phyloP scores from a whole-genome alignment of 2,329 filamentous ascomycete genomes.

The Penicillium olsonii region DNA sequence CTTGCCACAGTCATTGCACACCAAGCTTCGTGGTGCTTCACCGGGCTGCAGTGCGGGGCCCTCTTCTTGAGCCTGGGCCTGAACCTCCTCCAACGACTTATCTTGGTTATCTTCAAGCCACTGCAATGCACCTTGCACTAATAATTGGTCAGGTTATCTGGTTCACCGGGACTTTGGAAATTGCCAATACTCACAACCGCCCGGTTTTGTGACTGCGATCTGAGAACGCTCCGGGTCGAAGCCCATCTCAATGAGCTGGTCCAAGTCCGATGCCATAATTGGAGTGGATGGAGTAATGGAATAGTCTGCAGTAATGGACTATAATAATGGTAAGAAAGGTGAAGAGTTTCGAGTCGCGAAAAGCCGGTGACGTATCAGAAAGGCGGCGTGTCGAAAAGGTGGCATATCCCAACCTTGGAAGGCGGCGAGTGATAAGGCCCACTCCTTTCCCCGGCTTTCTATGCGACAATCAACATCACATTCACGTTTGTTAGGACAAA shows the following conservation, averaged over 20 bases:
- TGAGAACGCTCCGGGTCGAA: conserved; percentile 83
- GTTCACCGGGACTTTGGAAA: background rate
- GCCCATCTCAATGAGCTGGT: conserved; percentile 66
- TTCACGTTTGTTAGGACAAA: no score
- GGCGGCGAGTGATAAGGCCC: conserved; percentile 28
- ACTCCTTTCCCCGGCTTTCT: conserved; percentile 11
- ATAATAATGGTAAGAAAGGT: background rate
- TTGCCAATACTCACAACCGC: conserved; percentile 63
- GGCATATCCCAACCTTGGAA: conserved; percentile 7
- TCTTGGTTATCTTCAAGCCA: conserved; percentile 94
- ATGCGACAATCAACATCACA: no score
- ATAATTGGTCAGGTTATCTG: conserved; percentile 13
- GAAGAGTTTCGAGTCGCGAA: conserved; percentile 11
- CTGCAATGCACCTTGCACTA: conserved; percentile 85
- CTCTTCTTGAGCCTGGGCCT: conserved; percentile 56
- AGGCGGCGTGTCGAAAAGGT: conserved; percentile 10
- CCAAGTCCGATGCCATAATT: conserved; percentile 54
- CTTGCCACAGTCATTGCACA: conserved; percentile 95
- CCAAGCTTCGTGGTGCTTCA: conserved; percentile 73
- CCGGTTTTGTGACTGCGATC: conserved; percentile 79
- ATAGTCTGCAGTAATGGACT: background rate
- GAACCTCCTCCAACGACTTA: conserved; percentile 79
- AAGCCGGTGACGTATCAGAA: conserved; percentile 32
- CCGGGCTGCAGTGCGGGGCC: conserved; percentile 69
- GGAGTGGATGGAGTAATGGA: background rate